A percentile compares a stretch with the other conserved stretches of the same genome.
Conservation (phyloP, 1,284 basidiomycete genomes). For the Pseudozyma sp. region DNA sequence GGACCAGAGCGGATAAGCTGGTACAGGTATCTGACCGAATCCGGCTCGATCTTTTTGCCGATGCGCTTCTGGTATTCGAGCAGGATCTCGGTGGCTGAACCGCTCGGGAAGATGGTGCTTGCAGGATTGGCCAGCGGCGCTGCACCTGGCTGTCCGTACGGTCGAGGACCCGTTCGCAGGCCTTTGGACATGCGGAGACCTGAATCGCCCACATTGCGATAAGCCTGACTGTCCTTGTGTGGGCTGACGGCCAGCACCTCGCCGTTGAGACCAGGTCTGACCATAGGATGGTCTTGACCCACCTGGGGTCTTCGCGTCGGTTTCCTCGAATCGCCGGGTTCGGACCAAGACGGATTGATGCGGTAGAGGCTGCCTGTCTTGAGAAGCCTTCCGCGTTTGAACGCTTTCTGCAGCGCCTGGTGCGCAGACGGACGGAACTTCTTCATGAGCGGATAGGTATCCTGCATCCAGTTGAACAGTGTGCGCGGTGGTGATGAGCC, state of each 20-base stretch:
- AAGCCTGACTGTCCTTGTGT: constrained; percentile 56
- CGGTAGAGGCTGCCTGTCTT: constrained; percentile 64
- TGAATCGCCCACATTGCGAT: constrained; percentile 49
- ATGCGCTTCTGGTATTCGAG: constrained; percentile 58
- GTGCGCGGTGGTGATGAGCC: constrained; percentile 58
- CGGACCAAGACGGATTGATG: constrained; percentile 62
- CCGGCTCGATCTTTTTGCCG: constrained; percentile 45
- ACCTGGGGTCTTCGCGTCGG: constrained; percentile 57
- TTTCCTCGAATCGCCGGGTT: constrained; percentile 54
- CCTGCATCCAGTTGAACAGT: constrained; percentile 64
- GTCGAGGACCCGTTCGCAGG: constrained; percentile 47
- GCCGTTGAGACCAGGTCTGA: constrained; percentile 58
- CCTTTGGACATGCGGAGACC: constrained; percentile 29
- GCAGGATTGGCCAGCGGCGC: constrained; percentile 59
- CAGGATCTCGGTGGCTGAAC: constrained; percentile 54
- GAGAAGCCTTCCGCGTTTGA: constrained; percentile 63
- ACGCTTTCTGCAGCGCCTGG: constrained; percentile 66
- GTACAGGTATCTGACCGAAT: constrained; percentile 28
- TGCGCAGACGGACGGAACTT: constrained; percentile 67
- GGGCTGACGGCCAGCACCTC: constrained; percentile 56
- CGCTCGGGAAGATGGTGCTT: constrained; percentile 63
- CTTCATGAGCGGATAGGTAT: constrained; percentile 63
- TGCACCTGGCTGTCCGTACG: constrained; percentile 60
- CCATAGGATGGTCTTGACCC: constrained; percentile 60
- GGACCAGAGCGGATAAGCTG: constrained; percentile 41